Evolutionary conservation across 108 stramenopile species (phyloP).

Genomic region (Stephanodiscus triporus): DNA sequence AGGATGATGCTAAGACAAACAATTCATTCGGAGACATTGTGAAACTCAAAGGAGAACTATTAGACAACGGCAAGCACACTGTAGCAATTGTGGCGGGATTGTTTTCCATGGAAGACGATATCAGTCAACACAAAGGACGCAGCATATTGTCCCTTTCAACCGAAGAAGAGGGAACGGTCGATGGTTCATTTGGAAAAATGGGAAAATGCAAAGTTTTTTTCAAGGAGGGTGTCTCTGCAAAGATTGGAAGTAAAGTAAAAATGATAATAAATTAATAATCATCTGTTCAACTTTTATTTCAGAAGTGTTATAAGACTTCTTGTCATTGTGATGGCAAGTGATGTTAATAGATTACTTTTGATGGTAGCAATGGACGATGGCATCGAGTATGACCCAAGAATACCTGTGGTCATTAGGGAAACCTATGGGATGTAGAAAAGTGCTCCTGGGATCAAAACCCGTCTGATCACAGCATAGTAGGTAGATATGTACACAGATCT

Average conservation of each 20-base stretch:
- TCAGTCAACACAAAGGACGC: slow-evolving; percentile 68
- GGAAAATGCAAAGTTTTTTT: slow-evolving; percentile 95
- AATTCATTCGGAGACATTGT: slow-evolving; percentile 62
- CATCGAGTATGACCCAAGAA: too few species aligned
- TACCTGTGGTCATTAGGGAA: too few species aligned
- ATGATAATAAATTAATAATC: slow-evolving; percentile 7
- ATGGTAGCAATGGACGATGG: too few species aligned
- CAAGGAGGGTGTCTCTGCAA: slow-evolving; percentile 71
- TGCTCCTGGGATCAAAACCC: too few species aligned
- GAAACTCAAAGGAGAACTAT: slow-evolving; percentile 78
- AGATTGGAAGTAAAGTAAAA: slow-evolving; percentile 41
- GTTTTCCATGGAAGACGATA: slow-evolving; percentile 88
- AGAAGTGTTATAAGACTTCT: too few species aligned
- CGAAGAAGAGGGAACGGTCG: slow-evolving; percentile 71
- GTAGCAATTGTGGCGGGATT: slow-evolving; percentile 86
- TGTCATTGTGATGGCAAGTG: too few species aligned
- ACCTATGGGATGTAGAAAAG: too few species aligned
- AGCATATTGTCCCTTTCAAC: slow-evolving; percentile 60
- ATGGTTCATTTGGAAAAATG: slow-evolving; percentile 92
- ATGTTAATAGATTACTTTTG: too few species aligned
- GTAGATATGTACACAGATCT: too few species aligned
- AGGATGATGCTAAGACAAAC: neutral
- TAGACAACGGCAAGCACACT: slow-evolving; percentile 65
- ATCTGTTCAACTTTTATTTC: too few species aligned
- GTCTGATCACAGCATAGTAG: too few species aligned